phyloP scores from a whole-genome alignment of 257 asterid genomes.

The Ballota nigra region DNA sequence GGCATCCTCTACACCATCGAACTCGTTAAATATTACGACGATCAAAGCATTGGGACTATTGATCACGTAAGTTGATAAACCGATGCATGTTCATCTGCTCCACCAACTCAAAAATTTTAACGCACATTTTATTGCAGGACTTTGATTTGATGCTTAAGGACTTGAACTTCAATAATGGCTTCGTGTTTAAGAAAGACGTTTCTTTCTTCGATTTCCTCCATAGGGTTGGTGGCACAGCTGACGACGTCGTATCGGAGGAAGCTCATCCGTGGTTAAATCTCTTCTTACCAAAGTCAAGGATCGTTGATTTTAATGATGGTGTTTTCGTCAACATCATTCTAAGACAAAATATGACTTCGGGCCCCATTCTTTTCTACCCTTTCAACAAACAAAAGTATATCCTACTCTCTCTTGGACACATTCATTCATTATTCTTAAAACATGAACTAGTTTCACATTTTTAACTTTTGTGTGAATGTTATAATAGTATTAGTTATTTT shows the following conservation, averaged over 20 bases:
- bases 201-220: neutral
- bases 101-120: neutral
- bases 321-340: slow-evolving; percentile 44
- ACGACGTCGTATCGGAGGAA: slow-evolving; percentile 13
- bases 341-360: slow-evolving; percentile 32
- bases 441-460: too few relatives aligned
- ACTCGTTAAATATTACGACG: slow-evolving; percentile 37
- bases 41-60: slow-evolving; percentile 16
- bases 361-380: slow-evolving; percentile 61
- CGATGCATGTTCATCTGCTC: neutral
- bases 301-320: slow-evolving; percentile 42
- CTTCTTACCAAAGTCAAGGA: slow-evolving; percentile 44
- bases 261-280: slow-evolving; percentile 66
- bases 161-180: neutral
- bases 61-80: slow-evolving; percentile 23
- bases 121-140: neutral
- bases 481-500: too few relatives aligned
- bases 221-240: neutral
- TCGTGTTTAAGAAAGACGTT: slow-evolving; percentile 1
- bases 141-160: neutral
- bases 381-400: slow-evolving; percentile 34
- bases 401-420: neutral
- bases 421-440: neutral
- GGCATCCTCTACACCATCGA: slow-evolving; percentile 39
- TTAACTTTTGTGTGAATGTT: too few relatives aligned